Evolutionary conservation across 371 early-diverging fungal species (phyloP), one percentile per base, ranked within the genome.

Genomic region (Mortierella sp.): DNA sequence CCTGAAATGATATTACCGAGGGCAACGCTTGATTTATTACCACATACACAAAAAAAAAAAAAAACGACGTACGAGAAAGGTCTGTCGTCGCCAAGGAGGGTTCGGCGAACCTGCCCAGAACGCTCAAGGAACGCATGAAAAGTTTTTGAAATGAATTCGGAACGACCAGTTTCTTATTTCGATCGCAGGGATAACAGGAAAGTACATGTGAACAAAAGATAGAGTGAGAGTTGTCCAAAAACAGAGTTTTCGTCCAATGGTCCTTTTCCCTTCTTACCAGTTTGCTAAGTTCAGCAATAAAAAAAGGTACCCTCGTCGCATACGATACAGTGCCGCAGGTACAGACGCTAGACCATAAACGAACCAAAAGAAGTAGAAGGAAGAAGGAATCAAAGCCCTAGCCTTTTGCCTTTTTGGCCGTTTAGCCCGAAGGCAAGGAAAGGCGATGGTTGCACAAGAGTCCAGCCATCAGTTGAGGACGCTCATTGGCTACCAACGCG

Each of bases 401-500:
- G 60, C 60, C 65, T 38, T 35, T 65, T 38, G 65, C 65, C 38
- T 1, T 65, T 65, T 65, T 65, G 38, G 65, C 65, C 65, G 65
- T 65, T 65, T 38, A 0, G 65, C 65, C 65, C 65, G 65, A 35
- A 35, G 65, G 5, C 21, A 2, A 38, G 38, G 24, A 38, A 38
- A 21, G 16, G 38, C 3, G 0, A 65, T 38, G 60, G 60, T 60
- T 16, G 60, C 60, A 60, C 60, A 60, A 60, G 60, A 60, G 60
- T 60, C 60, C 65, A 65, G 65, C 65, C 65, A 65, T 65, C 24
- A 1, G 8, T 8, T 38, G 8, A 38, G 21, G 65, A 65, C 65
- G 35, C 41, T 65, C 65, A 65, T 65, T 65, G 65, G 65, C 65
- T 65, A 41, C 41, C 65, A 65, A 65, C 24, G 65, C 65, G 65